Percentiles rank a stretch among this genome's conserved stretches.
Evolutionary conservation across 768 basidiomycete genomes (phyloP).

Genomic region (Gymnopilus dilepis): DNA sequence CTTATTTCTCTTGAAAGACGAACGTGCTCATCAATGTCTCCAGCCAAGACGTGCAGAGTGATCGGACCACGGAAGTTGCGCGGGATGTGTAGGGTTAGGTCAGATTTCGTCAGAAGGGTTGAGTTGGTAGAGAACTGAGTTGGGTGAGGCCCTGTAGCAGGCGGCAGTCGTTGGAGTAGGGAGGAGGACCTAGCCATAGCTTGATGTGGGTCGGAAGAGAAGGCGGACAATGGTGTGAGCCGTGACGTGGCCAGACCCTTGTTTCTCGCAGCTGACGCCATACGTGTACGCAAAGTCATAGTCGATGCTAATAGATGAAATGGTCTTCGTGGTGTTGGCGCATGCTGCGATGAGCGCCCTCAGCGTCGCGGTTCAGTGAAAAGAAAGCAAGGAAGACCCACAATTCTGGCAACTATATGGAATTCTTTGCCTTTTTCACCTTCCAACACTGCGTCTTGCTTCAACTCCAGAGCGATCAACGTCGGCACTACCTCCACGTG

Average conservation of each 20-base stretch:
- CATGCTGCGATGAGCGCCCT: conserved; percentile 32
- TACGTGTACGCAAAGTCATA: conserved; percentile 16
- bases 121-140: neutral
- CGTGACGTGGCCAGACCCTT: too few relatives aligned
- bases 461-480: conserved; percentile 37
- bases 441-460: conserved; percentile 18
- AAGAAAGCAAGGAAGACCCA: conserved; percentile 27
- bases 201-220: too few relatives aligned
- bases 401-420: conserved; percentile 44
- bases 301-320: conserved; percentile 39
- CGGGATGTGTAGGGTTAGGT: conserved; percentile 42
- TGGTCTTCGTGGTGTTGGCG: conserved; percentile 41
- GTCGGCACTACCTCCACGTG: conserved; percentile 22
- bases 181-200: too few relatives aligned
- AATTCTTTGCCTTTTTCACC: conserved; percentile 27
- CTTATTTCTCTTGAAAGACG: conserved; percentile 36
- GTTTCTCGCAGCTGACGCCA: neutral
- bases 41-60: conserved; percentile 39
- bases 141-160: too few relatives aligned
- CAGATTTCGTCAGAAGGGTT: conserved; percentile 17
- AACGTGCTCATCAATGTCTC: conserved; percentile 43
- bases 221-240: too few relatives aligned
- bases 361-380: neutral
- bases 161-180: too few relatives aligned
- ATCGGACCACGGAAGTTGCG: conserved; percentile 48